Conservation (phyloP, 108 stramenopile genomes). For the Nannochloropsis oceanica region DNA sequence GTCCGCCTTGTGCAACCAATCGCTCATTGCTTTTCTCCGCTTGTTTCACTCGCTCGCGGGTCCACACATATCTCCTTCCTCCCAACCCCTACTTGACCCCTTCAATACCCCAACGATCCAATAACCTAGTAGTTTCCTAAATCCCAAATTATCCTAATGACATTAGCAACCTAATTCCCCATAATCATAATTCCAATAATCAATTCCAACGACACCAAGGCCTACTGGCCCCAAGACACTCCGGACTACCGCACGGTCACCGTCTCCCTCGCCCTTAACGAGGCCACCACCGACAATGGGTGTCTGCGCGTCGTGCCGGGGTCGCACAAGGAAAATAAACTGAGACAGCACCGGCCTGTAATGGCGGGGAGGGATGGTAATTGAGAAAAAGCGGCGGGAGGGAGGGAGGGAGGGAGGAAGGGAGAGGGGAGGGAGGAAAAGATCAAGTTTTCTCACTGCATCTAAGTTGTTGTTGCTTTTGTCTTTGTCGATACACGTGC, state of each 20-base stretch:
- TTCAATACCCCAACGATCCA: too few species aligned
- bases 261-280: constrained; percentile 47
- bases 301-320: constrained; percentile 47
- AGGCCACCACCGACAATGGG: constrained; percentile 44
- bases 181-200: too few species aligned
- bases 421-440: background rate
- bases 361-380: constrained; percentile 21
- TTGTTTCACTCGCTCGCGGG: too few species aligned
- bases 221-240: constrained; percentile 32
- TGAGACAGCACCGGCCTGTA: background rate
- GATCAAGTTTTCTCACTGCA: too few species aligned
- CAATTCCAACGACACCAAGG: constrained; percentile 43
- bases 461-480: too few species aligned
- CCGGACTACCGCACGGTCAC: constrained; percentile 38
- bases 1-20: too few species aligned
- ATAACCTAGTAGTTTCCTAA: too few species aligned
- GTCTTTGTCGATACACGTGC: background rate
- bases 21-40: too few species aligned
- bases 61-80: too few species aligned
- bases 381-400: background rate
- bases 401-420: background rate
- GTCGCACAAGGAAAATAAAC: constrained; percentile 26
- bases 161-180: too few species aligned
- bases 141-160: too few species aligned
- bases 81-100: too few species aligned